A percentile compares a stretch with the other conserved stretches of the same genome.
Conservation (phyloP, 2,329 filamentous ascomycete genomes). For the Trichophyton rubrum region DNA sequence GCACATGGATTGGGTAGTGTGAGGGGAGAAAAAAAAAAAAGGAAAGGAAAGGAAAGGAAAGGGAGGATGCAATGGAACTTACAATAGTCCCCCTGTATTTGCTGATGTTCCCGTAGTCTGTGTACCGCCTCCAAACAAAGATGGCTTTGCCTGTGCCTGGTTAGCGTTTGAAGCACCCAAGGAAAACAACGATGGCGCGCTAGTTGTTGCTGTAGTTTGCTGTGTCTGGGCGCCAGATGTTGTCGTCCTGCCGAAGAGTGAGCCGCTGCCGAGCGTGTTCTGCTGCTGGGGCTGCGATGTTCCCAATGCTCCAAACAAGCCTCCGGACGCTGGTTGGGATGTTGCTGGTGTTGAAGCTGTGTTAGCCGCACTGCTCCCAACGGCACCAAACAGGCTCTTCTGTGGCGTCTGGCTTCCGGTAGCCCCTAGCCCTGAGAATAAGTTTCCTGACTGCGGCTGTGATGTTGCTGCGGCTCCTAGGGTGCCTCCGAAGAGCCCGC, state of each 20-base stretch:
- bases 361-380: slow-evolving; percentile 9
- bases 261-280: slow-evolving; percentile 13
- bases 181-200: background rate
- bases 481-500: slow-evolving; percentile 23
- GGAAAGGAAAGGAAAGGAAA: background rate
- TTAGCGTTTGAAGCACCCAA: background rate
- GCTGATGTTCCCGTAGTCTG: slow-evolving; percentile 15
- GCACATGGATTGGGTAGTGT: too few species aligned
- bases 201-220: background rate
- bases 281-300: slow-evolving; percentile 15
- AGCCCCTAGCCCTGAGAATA: slow-evolving; percentile 11
- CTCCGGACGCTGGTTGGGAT: background rate
- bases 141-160: slow-evolving; percentile 1
- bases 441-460: slow-evolving; percentile 10
- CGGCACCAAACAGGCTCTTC: slow-evolving; percentile 14
- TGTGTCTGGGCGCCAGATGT: slow-evolving; percentile 11
- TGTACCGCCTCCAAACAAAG: slow-evolving; percentile 24
- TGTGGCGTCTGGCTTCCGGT: slow-evolving; percentile 20
- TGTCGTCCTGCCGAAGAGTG: slow-evolving; percentile 17
- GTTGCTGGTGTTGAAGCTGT: slow-evolving; percentile 8
- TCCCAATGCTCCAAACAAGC: slow-evolving; percentile 12
- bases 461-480: slow-evolving; percentile 13
- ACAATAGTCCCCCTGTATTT: slow-evolving; percentile 25
- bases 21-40: too few species aligned
- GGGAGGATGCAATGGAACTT: slow-evolving; percentile 13